phyloP scores from a whole-genome alignment of 2,329 filamentous ascomycete species.

The Blastomyces parvus region DNA sequence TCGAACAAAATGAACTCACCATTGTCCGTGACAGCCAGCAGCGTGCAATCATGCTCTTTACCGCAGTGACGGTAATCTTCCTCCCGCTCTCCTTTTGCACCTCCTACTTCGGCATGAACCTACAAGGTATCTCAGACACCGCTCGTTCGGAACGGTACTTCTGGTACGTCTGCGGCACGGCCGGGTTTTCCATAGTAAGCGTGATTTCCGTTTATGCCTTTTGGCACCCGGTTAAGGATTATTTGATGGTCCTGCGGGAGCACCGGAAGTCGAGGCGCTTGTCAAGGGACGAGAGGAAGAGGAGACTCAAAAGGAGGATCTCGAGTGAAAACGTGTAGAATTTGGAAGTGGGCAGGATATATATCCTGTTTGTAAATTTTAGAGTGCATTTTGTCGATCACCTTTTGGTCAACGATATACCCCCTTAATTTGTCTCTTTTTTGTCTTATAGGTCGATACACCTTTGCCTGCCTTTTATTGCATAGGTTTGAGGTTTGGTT shows the following conservation, averaged over 20 bases:
- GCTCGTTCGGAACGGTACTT: constrained; percentile 13
- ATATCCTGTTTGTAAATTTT: background rate
- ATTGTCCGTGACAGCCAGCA: constrained; percentile 7
- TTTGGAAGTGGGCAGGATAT: background rate
- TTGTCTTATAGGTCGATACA: background rate
- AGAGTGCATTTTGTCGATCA: background rate
- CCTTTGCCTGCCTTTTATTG: background rate
- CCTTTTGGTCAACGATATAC: background rate
- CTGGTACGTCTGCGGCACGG: constrained; percentile 12
- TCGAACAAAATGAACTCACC: constrained; percentile 8
- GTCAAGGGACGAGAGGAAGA: background rate
- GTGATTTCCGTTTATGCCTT: constrained; percentile 4
- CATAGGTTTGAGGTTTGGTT: background rate
- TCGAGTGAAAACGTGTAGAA: constrained; percentile 1
- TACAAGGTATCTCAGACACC: constrained; percentile 17
- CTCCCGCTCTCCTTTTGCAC: constrained; percentile 17
- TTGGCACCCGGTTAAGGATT: constrained; percentile 4
- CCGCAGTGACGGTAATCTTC: constrained; percentile 17
- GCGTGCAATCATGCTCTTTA: constrained; percentile 14
- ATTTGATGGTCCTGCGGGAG: constrained; percentile 2
- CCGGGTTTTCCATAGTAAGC: constrained; percentile 3
- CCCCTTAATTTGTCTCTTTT: background rate
- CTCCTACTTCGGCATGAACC: constrained; percentile 19
- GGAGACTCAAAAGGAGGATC: background rate
- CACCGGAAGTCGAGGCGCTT: constrained; percentile 1